Evolutionary conservation across 371 early-diverging fungal genomes (phyloP).

Genomic region (Mycotypha africana): DNA sequence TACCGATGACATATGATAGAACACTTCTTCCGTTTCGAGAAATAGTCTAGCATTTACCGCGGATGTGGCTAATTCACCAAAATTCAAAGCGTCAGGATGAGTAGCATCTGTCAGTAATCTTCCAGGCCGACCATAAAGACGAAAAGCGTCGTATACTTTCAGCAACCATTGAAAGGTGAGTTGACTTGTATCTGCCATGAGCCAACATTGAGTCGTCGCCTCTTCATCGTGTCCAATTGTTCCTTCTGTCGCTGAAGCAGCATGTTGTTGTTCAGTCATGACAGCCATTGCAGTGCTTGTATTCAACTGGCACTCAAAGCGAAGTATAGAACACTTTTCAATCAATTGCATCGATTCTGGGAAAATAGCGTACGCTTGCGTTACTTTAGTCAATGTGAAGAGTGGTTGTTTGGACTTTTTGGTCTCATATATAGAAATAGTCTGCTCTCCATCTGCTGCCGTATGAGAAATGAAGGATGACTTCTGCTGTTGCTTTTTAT

Average conservation of each 20-base stretch:
- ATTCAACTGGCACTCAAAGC: slow-evolving; percentile 33
- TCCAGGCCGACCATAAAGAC: slow-evolving; percentile 42
- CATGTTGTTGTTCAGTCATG: neutral
- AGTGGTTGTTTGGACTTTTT: slow-evolving; percentile 52
- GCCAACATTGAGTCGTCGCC: slow-evolving; percentile 23
- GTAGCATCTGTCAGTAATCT: slow-evolving; percentile 14
- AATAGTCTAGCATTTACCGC: slow-evolving; percentile 19
- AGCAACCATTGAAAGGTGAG: slow-evolving; percentile 34
- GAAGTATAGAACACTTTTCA: slow-evolving; percentile 40
- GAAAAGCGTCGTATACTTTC: slow-evolving; percentile 41
- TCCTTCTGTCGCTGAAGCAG: neutral
- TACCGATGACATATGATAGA: slow-evolving; percentile 20
- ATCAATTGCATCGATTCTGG: slow-evolving; percentile 50
- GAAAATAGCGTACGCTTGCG: slow-evolving; percentile 69
- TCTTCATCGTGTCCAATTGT: neutral
- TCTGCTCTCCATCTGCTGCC: slow-evolving; percentile 13
- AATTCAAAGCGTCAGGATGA: slow-evolving; percentile 26
- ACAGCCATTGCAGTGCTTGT: neutral
- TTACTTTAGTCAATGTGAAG: slow-evolving; percentile 44
- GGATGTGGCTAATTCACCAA: slow-evolving; percentile 20
- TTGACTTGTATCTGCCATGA: slow-evolving; percentile 37
- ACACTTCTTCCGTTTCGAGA: slow-evolving; percentile 25
- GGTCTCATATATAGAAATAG: slow-evolving; percentile 38
- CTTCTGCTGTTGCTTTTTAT: no score
- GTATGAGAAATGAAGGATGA: no score